Conservation (phyloP, 192 early-diverging fungal species). For the Radiomyces spectabilis region DNA sequence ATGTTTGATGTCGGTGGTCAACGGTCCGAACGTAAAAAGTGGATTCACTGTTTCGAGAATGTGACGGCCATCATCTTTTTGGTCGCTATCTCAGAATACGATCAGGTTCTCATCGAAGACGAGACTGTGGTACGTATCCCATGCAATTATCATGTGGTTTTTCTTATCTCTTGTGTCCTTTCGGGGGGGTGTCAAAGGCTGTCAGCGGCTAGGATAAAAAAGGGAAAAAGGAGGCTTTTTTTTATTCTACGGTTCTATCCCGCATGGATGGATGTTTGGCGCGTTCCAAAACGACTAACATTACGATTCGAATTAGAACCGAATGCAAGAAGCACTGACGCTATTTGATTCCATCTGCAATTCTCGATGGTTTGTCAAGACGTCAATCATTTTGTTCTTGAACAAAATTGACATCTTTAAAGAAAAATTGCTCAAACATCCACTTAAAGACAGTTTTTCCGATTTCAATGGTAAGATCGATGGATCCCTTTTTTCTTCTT, state of each 20-base stretch:
- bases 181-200: too few relatives aligned
- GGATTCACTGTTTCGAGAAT: conserved; percentile 99
- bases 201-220: too few relatives aligned
- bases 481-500: not conserved
- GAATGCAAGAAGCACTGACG: conserved; percentile 95
- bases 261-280: too few relatives aligned
- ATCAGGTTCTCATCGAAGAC: conserved; percentile 93
- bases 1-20: conserved; percentile 99
- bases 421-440: conserved; percentile 80
- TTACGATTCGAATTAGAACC: too few relatives aligned
- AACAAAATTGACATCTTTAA: conserved; percentile 98
- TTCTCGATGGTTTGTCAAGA: conserved; percentile 95
- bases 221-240: too few relatives aligned
- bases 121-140: conserved; percentile 79
- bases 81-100: conserved; percentile 93
- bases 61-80: conserved; percentile 95
- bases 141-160: too few relatives aligned
- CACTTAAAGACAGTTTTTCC: conserved; percentile 83
- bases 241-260: too few relatives aligned
- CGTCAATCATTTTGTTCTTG: conserved; percentile 94
- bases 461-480: conserved; percentile 66
- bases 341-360: conserved; percentile 98
- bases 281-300: too few relatives aligned
- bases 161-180: too few relatives aligned
- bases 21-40: conserved; percentile 96